Conservation (phyloP, 164 flowering plant species). For the grape (Vitis vinifera) region ASM3070453v1 NC_081813.1:3415501-3416000, state of each 20-base stretch:
- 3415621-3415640: no score
- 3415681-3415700: conserved; percentile 12
- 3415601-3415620: no score
- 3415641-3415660: no score
- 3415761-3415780: conserved; percentile 14
- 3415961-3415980: no score
- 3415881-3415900: conserved; percentile 6
- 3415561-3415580: background rate
- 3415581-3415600: no score
- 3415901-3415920: background rate
- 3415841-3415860: background rate
- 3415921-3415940: no score
- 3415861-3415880: background rate
- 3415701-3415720: conserved; percentile 21
- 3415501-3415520: conserved; percentile 85
- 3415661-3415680: conserved; percentile 1
- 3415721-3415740: conserved; percentile 36
- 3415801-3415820: conserved; percentile 4
- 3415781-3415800: background rate
- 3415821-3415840: conserved; percentile 1
- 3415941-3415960: background rate
- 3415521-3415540: conserved; percentile 26
- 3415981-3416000: background rate
- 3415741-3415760: conserved; percentile 40
- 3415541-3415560: conserved; percentile 1